These are phyloP conservation scores for Phytophthora agathidicida DNA, from an alignment of 352 stramenopile species.

Conservation along the genomic window DNA sequence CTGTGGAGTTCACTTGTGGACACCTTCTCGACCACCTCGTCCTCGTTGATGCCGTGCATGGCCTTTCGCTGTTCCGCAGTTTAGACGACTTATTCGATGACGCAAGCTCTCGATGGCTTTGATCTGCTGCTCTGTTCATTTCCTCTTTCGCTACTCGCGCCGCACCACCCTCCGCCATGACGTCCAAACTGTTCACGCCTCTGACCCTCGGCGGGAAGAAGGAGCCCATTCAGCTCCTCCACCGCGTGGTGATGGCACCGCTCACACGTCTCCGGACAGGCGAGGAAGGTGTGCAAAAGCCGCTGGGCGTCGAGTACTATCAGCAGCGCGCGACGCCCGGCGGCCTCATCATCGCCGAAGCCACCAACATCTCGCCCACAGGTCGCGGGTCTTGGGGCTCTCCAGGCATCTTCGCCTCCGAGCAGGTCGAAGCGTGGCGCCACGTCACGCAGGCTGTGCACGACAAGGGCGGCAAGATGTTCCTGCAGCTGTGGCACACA, in stretches of 20 bases:
- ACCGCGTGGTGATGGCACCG: constrained; percentile 75
- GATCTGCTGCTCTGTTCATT: constrained; percentile 2
- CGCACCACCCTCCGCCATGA: constrained; percentile 5
- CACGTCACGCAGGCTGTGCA: constrained; percentile 71
- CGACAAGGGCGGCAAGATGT: constrained; percentile 77
- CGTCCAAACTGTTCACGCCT: constrained; percentile 64
- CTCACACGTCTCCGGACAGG: constrained; percentile 54
- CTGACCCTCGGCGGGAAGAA: constrained; percentile 64
- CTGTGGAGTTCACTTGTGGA: too few relatives aligned
- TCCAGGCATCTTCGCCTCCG: constrained; percentile 59
- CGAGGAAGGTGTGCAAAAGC: constrained; percentile 45
- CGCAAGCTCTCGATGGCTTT: constrained; percentile 3
- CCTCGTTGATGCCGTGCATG: too few relatives aligned
- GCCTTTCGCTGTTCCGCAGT: constrained; percentile 6
- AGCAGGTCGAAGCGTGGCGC: constrained; percentile 63
- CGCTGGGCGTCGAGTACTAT: constrained; percentile 66
- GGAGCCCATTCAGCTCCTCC: constrained; percentile 51
- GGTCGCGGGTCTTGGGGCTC: constrained; percentile 52
- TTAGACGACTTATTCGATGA: constrained; percentile 18
- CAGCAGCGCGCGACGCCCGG: constrained; percentile 54
- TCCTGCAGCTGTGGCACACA: constrained; percentile 89
- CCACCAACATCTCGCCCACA: constrained; percentile 58
- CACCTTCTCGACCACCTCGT: too few relatives aligned
- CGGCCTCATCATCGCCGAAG: constrained; percentile 68
- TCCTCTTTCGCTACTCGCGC: background rate